Base-by-base conservation (phyloP, 768 basidiomycete genomes). In the Boletus pseudo-olivaceus region DNA sequence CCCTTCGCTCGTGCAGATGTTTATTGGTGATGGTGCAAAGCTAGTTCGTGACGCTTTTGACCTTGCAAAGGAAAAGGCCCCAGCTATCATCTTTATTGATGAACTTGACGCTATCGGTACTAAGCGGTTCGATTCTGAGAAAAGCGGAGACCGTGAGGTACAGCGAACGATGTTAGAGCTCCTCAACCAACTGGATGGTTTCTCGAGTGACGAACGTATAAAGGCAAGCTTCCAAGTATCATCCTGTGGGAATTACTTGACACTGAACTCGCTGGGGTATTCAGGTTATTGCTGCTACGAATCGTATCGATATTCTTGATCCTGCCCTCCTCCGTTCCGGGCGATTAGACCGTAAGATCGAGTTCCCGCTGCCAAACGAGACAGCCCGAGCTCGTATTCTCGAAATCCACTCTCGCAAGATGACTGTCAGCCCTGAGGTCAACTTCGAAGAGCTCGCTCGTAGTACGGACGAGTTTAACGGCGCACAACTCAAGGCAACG, bases 141-240 rank as follows among this genome's bases (percentile, higher is more conserved):
- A 98, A 81, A 92, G 92, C 65, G 97, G 97, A 57, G 97, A 99
- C 72, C 84, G 97, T 68, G 97, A 99, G 70, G 97, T 99, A n/a
- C 97, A 99, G 72, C 78, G 97, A 57, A 99, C 97, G n/a, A 99
- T 99, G 97, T 78, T 99, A 67, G 97, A 99, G 69, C 79, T 99
- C 42, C 82, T 99, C 58, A 99, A 99, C 71, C 97, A 99, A 73
- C 77, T 98, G 40, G 97, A 99, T 65, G 97, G 97, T 30, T 99
- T 99, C 74, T 89, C 92, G 56, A 94, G 91, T 62, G 95, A 98
- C 65, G 91, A 94, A 54, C 83, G 95, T 59, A 99, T 99, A 77
- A 99, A 99, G 85, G 95, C 88, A 61, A 56, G 55, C 20, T 17
- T 56, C 53, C 37, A 32, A 27, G 20, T 7, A 27, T 37, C 48